These are phyloP conservation scores for Ganoderma multipileum DNA, from an alignment of 1,284 basidiomycete species.

Conservation along the genomic window DNA sequence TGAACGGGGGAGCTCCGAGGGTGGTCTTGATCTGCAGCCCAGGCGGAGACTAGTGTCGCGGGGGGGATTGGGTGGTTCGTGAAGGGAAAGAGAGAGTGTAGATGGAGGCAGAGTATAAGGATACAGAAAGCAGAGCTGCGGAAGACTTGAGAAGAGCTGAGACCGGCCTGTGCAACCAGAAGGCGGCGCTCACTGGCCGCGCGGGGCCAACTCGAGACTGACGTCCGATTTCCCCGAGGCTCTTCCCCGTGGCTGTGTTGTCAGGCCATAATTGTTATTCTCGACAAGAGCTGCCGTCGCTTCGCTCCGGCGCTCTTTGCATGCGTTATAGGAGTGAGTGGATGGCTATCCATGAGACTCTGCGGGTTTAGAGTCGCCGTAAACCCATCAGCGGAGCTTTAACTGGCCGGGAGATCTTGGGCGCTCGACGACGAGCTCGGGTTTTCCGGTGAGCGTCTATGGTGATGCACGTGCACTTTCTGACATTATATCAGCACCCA, in stretches of 20 bases:
- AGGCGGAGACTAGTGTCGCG: not conserved
- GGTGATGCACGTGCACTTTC: too few species aligned
- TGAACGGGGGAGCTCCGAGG: not conserved
- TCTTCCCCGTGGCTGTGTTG: not conserved
- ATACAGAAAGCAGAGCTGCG: not conserved
- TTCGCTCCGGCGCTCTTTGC: too few species aligned
- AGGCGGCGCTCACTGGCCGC: not conserved
- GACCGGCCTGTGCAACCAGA: slow-evolving; percentile 1
- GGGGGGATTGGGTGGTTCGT: not conserved
- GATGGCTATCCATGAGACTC: too few species aligned
- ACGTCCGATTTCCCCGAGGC: slow-evolving; percentile 2
- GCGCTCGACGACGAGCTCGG: too few species aligned
- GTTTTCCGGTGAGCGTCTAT: too few species aligned
- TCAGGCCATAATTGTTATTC: not conserved
- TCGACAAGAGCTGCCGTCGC: too few species aligned
- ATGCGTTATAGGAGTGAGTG: too few species aligned
- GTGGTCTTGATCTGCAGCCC: not conserved
- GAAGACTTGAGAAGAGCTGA: not conserved
- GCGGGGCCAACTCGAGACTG: too few species aligned
- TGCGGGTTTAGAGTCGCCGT: too few species aligned
- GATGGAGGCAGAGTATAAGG: slow-evolving; percentile 3
- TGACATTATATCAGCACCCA: too few species aligned
- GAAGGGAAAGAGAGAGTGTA: not conserved
- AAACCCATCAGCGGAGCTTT: too few species aligned
- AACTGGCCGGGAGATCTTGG: too few species aligned